Conservation (phyloP, 441 rosid genomes). For the Eugenia klotzschiana region DNA sequence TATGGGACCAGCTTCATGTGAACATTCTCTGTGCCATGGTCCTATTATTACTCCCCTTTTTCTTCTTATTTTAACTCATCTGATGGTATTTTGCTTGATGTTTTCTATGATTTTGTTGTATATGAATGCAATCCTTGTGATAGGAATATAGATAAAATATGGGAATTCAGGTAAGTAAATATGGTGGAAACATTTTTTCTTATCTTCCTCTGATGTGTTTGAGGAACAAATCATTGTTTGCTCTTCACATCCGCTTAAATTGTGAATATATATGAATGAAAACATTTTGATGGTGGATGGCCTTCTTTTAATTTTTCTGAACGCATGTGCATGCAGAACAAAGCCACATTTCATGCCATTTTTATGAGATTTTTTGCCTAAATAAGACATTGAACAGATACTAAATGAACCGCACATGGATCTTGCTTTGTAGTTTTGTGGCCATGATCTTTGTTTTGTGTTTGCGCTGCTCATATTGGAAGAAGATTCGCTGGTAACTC, state of each 20-base stretch:
- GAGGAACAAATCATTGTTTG: background rate
- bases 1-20: background rate
- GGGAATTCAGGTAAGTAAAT: background rate
- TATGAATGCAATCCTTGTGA: background rate
- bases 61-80: background rate
- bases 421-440: background rate
- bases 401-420: background rate
- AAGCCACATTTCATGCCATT: background rate
- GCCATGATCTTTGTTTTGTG: background rate
- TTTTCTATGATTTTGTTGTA: background rate
- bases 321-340: background rate
- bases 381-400: background rate
- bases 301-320: background rate
- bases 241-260: background rate
- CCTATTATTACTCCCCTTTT: background rate
- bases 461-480: background rate
- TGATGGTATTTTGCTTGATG: background rate
- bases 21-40: background rate
- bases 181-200: background rate
- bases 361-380: background rate
- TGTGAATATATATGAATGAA: background rate
- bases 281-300: background rate
- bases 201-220: background rate
- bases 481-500: background rate
- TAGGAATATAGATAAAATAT: background rate